A percentile compares a stretch with the other conserved stretches of the same genome.
These are phyloP conservation scores for Saturnispora galanensis DNA, from an alignment of 805 yeast genomes.

Conservation along the genomic window DNA sequence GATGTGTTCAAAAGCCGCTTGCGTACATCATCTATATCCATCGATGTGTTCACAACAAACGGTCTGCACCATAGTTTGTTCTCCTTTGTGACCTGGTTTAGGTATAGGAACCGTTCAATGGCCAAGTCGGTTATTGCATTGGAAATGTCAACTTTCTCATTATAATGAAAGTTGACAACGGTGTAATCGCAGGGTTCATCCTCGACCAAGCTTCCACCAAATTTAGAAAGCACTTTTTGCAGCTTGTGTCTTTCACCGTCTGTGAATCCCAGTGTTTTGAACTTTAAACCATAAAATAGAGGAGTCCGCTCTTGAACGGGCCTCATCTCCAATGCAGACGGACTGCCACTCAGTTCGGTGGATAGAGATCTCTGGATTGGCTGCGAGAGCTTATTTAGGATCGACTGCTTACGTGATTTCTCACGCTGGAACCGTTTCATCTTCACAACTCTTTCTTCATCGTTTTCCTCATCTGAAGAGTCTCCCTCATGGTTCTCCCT, in stretches of 20 bases:
- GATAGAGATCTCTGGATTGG: slow-evolving; percentile 14
- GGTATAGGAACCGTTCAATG: slow-evolving; percentile 23
- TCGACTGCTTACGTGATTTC: slow-evolving; percentile 1
- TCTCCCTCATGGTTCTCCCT: neutral
- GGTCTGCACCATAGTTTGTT: slow-evolving; percentile 20
- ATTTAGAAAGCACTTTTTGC: slow-evolving; percentile 17
- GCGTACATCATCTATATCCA: neutral
- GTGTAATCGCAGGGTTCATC: slow-evolving; percentile 9
- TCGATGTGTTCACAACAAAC: neutral
- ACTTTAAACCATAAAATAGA: slow-evolving; percentile 15
- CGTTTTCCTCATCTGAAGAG: slow-evolving; percentile 4
- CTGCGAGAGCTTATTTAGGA: slow-evolving; percentile 9
- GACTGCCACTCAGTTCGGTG: neutral
- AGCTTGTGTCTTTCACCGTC: slow-evolving; percentile 14
- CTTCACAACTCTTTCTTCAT: slow-evolving; percentile 18
- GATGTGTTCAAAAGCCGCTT: neutral
- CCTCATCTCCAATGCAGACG: neutral
- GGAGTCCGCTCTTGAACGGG: slow-evolving; percentile 1
- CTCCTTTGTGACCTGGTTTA: slow-evolving; percentile 13
- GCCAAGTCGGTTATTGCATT: slow-evolving; percentile 22
- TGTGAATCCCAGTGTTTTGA: slow-evolving; percentile 16
- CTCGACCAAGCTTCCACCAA: slow-evolving; percentile 15
- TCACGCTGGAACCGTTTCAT: slow-evolving; percentile 16
- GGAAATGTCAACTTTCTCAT: neutral
- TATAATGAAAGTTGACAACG: slow-evolving; percentile 16